These are phyloP conservation scores for Withania somnifera DNA, from an alignment of 305 asterid species.

Conservation along the genomic window DNA sequence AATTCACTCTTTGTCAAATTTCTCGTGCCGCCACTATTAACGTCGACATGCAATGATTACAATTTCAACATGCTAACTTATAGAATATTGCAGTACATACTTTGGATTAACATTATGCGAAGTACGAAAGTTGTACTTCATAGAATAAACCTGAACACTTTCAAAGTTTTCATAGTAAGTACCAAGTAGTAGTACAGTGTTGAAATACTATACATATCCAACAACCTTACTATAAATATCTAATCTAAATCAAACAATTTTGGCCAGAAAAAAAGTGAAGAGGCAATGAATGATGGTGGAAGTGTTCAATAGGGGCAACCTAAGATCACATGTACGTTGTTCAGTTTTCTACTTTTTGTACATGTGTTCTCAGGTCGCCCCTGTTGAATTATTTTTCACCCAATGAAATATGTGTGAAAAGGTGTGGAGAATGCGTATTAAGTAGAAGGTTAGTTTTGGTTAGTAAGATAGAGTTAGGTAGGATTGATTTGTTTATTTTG, in stretches of 20 bases:
- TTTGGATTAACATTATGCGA: neutral
- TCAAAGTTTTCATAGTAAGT: neutral
- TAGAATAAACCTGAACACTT: neutral
- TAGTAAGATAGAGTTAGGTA: no score
- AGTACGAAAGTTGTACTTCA: conserved; percentile 1
- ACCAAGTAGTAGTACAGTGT: neutral
- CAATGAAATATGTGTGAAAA: neutral
- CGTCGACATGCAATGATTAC: neutral
- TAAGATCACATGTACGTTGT: neutral
- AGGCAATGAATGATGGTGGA: neutral
- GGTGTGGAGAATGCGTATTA: no score
- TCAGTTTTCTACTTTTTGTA: neutral
- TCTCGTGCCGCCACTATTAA: no score
- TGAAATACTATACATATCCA: neutral
- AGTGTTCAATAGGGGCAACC: neutral
- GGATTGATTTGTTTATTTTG: no score
- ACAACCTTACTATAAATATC: neutral
- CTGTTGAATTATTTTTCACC: neutral
- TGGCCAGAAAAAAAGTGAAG: neutral
- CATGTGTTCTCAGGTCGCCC: conserved; percentile 5
- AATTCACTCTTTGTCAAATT: no score
- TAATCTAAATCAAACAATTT: neutral
- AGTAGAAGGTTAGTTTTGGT: no score
- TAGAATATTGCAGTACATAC: neutral
- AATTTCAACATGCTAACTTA: neutral